These are phyloP conservation scores for Leccinum pseudoinsigne DNA, from an alignment of 1,284 basidiomycete genomes.

Conservation along the genomic window DNA sequence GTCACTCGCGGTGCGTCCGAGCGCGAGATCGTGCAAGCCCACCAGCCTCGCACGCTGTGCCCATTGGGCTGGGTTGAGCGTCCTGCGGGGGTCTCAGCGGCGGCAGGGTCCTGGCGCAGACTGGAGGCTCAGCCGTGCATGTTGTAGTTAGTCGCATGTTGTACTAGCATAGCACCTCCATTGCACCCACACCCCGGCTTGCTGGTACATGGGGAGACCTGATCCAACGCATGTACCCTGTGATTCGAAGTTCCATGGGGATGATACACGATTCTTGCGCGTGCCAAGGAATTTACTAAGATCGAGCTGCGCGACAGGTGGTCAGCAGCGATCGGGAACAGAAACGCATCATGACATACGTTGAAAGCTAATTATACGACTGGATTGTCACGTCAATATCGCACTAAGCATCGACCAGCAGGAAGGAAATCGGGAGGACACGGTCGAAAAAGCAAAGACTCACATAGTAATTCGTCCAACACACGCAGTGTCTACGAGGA, in stretches of 20 bases:
- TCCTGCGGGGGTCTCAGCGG: too few relatives aligned
- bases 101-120: too few relatives aligned
- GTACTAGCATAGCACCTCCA: too few relatives aligned
- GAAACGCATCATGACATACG: conserved; percentile 11
- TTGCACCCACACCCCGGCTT: too few relatives aligned
- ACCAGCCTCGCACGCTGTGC: conserved; percentile 31
- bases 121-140: too few relatives aligned
- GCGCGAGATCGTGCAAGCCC: conserved; percentile 23
- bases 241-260: conserved; percentile 47
- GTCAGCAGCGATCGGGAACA: neutral
- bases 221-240: conserved; percentile 37
- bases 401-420: neutral
- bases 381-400: neutral
- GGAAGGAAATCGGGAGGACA: neutral
- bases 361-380: conserved; percentile 21
- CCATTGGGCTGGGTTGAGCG: too few relatives aligned
- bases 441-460: conserved; percentile 21
- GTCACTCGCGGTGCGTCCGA: neutral
- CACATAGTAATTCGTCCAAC: conserved; percentile 34
- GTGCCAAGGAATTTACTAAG: conserved; percentile 22
- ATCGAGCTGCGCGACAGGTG: conserved; percentile 25
- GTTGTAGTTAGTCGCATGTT: too few relatives aligned
- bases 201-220: too few relatives aligned
- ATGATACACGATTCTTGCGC: conserved; percentile 27
- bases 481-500: too few relatives aligned